Evolutionary conservation across 2,329 filamentous ascomycete species (phyloP).

Genomic region (Grosmannia serpens): DNA sequence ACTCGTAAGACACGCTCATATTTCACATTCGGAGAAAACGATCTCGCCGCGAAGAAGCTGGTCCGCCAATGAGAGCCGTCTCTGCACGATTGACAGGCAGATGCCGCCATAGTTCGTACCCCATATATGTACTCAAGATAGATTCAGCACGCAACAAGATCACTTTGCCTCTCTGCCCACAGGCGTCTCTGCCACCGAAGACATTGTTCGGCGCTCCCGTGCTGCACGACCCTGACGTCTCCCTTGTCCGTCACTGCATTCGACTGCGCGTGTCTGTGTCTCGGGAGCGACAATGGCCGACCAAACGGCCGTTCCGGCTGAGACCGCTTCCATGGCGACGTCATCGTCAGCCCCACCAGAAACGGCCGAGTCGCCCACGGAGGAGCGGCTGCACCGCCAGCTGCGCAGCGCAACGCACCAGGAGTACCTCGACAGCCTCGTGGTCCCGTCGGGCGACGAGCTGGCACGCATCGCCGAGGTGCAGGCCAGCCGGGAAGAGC

Average conservation of each 20-base stretch:
- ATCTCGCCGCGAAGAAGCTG: not conserved
- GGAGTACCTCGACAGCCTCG: slow-evolving; percentile 39
- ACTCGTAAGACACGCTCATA: no score
- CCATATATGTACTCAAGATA: not conserved
- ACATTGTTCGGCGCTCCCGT: no score
- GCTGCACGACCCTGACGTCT: not conserved
- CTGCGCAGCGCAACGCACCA: slow-evolving; percentile 17
- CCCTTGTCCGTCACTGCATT: not conserved
- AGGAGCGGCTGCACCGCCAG: slow-evolving; percentile 9
- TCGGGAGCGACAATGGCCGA: not conserved
- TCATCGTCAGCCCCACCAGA: not conserved
- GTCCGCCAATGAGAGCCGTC: not conserved
- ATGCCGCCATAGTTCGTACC: not conserved
- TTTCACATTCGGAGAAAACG: not conserved
- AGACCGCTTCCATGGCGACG: not conserved
- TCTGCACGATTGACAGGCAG: not conserved
- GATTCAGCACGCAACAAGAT: not conserved
- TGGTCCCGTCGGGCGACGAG: slow-evolving; percentile 32
- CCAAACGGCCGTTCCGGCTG: not conserved
- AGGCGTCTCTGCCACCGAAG: no score
- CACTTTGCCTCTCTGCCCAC: not conserved
- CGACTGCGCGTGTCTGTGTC: not conserved
- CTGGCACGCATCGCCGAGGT: slow-evolving; percentile 36
- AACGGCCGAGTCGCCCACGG: not conserved
- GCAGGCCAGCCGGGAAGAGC: slow-evolving; percentile 35